phyloP scores from a whole-genome alignment of 257 asterid species.

The Solanum verrucosum region DNA sequence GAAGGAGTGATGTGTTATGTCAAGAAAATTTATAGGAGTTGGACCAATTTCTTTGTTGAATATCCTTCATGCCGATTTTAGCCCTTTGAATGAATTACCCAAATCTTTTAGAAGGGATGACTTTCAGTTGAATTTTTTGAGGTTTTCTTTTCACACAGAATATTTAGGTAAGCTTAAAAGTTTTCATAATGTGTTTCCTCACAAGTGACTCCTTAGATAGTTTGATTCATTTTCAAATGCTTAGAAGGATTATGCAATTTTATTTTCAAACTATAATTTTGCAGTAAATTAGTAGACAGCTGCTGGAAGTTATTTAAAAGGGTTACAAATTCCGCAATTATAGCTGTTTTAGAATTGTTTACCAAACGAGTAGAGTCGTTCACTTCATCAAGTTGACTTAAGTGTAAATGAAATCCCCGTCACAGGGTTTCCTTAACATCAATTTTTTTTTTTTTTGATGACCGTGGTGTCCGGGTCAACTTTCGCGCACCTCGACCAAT shows the following conservation, averaged over 20 bases:
- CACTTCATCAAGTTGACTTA: background rate
- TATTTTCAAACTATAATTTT: background rate
- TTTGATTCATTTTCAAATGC: background rate
- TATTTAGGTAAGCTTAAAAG: background rate
- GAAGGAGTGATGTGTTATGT: background rate
- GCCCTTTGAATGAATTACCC: background rate
- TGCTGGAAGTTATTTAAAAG: background rate
- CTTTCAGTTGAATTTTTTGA: background rate
- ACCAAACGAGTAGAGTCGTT: background rate
- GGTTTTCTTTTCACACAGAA: background rate
- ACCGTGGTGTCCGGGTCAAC: background rate
- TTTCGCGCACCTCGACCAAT: background rate
- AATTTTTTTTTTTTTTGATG: background rate
- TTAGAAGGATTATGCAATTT: background rate
- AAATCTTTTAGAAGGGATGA: background rate
- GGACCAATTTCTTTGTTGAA: background rate
- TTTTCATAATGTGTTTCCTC: background rate
- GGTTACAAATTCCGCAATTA: background rate
- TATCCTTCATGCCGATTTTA: background rate
- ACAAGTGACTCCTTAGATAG: background rate
- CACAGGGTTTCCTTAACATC: background rate
- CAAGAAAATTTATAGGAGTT: background rate
- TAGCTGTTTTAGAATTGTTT: background rate
- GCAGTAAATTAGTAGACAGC: background rate
- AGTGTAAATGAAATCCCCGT: background rate